phyloP scores from a whole-genome alignment of 192 early-diverging fungal species.

The Rhizophagus clarus region DNA sequence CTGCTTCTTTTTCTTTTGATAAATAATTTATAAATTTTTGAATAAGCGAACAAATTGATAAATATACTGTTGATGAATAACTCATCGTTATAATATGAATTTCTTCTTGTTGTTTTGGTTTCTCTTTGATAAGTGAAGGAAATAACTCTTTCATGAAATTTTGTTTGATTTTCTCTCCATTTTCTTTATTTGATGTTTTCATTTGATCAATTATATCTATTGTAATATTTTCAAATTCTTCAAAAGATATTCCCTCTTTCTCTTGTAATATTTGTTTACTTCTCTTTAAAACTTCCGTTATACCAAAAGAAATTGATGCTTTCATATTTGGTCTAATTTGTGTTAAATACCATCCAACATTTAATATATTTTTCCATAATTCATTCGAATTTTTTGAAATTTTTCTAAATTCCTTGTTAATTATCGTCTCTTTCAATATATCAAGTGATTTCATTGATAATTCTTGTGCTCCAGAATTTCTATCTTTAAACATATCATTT shows the following conservation, averaged over 20 bases:
- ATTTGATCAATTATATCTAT: constrained; percentile 9
- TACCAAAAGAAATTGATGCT: constrained; percentile 20
- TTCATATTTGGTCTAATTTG: constrained; percentile 31
- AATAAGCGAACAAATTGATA: constrained; percentile 11
- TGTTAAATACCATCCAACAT: constrained; percentile 22
- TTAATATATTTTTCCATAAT: not conserved
- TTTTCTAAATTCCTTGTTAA: not conserved
- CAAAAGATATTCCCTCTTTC: not conserved
- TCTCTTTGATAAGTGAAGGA: not conserved
- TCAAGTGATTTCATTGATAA: constrained; percentile 9
- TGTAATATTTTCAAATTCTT: not conserved
- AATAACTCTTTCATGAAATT: constrained; percentile 1
- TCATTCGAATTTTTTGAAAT: not conserved
- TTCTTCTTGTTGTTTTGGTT: not conserved
- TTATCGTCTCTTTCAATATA: not conserved
- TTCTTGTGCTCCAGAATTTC: constrained; percentile 27
- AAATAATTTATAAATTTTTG: not conserved
- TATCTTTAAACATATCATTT: constrained; percentile 14
- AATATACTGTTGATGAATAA: constrained; percentile 21
- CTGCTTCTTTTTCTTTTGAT: not conserved
- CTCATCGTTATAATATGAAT: constrained; percentile 25
- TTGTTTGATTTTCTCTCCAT: not conserved
- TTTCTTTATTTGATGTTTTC: not conserved
- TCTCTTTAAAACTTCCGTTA: not conserved
- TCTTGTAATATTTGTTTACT: not conserved